These are phyloP conservation scores for Metschnikowia vanudenii DNA, from an alignment of 805 yeast species.

Conservation along the genomic window DNA sequence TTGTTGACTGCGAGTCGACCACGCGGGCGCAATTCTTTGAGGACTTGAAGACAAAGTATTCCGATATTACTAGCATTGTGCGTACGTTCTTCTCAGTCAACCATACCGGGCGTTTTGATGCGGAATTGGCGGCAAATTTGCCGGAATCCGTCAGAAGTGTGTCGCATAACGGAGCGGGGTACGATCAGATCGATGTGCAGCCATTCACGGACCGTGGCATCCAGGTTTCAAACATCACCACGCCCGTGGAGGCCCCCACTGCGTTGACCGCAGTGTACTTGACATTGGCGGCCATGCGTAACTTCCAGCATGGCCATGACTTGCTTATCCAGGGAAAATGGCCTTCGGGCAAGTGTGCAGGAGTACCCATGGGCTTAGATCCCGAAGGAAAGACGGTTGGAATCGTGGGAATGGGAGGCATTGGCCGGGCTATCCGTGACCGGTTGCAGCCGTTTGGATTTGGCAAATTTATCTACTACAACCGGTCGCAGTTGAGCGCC, in stretches of 20 bases:
- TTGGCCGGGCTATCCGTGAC: slow-evolving; percentile 76
- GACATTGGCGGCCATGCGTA: slow-evolving; percentile 61
- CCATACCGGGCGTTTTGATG: slow-evolving; percentile 64
- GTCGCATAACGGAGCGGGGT: slow-evolving; percentile 72
- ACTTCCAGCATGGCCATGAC: slow-evolving; percentile 60
- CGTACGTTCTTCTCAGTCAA: slow-evolving; percentile 54
- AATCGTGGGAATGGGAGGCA: slow-evolving; percentile 85
- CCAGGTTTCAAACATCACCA: slow-evolving; percentile 68
- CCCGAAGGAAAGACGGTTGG: slow-evolving; percentile 78
- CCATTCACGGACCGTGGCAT: slow-evolving; percentile 51
- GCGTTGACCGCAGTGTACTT: slow-evolving; percentile 69
- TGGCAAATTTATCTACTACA: slow-evolving; percentile 65
- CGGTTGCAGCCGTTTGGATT: slow-evolving; percentile 78
- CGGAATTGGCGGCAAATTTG: slow-evolving; percentile 52
- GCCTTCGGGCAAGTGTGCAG: slow-evolving; percentile 46
- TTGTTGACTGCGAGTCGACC: slow-evolving; percentile 35
- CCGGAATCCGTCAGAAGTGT: slow-evolving; percentile 55
- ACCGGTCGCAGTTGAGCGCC: slow-evolving; percentile 55
- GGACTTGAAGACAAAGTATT: slow-evolving; percentile 46
- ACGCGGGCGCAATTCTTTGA: slow-evolving; percentile 40
- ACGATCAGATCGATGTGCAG: slow-evolving; percentile 65
- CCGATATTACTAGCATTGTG: slow-evolving; percentile 40
- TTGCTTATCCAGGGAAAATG: slow-evolving; percentile 58
- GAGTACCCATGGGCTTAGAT: slow-evolving; percentile 66
- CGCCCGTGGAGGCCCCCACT: slow-evolving; percentile 66